phyloP scores from a whole-genome alignment of 1,284 basidiomycete genomes.

The Waitea zeae region DNA sequence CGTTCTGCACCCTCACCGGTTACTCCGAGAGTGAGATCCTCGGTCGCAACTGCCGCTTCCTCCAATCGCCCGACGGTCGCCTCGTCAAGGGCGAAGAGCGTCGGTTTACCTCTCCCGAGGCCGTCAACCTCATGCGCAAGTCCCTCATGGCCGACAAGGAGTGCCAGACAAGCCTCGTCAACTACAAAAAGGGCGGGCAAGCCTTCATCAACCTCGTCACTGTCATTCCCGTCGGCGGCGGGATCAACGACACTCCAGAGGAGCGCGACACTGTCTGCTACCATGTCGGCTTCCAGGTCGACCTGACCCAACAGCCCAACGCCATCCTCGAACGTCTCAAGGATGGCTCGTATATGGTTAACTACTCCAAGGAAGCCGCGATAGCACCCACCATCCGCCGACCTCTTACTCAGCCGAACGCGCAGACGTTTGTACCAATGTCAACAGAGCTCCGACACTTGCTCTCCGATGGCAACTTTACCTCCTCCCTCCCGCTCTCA shows the following conservation, averaged over 20 bases:
- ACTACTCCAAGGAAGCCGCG: constrained; percentile 19
- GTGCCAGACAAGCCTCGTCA: constrained; percentile 76
- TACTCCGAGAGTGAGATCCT: constrained; percentile 66
- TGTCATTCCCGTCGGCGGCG: constrained; percentile 65
- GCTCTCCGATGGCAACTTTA: constrained; percentile 20
- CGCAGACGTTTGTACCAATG: constrained; percentile 11
- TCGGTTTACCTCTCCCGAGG: constrained; percentile 47
- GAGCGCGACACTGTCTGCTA: constrained; percentile 54
- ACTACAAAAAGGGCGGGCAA: constrained; percentile 75
- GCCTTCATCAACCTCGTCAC: constrained; percentile 81
- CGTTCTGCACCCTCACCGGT: constrained; percentile 70
- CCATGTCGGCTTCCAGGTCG: constrained; percentile 87
- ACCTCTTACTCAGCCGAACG: constrained; percentile 13
- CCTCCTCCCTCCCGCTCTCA: constrained; percentile 18
- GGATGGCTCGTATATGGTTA: constrained; percentile 57
- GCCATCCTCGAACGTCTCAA: constrained; percentile 63
- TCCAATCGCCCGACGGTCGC: constrained; percentile 60
- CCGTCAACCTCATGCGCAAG: constrained; percentile 54
- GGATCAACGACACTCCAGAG: constrained; percentile 27
- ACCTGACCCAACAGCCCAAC: constrained; percentile 76
- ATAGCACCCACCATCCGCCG: constrained; percentile 11
- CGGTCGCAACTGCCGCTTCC: constrained; percentile 83
- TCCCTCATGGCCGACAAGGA: constrained; percentile 61
- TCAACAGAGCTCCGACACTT: constrained; percentile 24
- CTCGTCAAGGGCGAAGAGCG: constrained; percentile 50